Evolutionary conservation across 129 eudicot species (phyloP), one percentile per base, ranked within the genome.

Genomic region (Artemisia annua): DNA sequence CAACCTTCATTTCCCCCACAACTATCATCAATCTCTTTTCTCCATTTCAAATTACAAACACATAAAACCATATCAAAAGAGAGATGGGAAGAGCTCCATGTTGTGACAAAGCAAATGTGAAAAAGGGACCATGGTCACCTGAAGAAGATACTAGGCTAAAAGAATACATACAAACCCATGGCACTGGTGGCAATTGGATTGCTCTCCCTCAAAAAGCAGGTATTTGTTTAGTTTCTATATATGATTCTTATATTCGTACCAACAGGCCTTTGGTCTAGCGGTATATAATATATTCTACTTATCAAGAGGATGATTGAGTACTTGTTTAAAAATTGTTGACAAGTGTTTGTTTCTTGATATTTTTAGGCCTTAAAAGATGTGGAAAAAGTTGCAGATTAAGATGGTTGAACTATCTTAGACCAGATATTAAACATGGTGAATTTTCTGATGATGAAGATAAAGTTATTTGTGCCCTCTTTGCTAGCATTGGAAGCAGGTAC

Each of bases 401-500:
- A 76, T 92, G 98, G 98, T 82, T 92, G 11, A 92, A 92, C 64
- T 92, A 92, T 82, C 89, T 92, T 3, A 87, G 98, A 71, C 98
- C 98, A 13, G 87, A 93, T 56, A 87, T 93, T 14, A 93, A 89
- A 67, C 98, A 93, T 85, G 98, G 98, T 57, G 97, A 93, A 70
- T 93, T 93, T 67, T 73, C 97, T 30, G 97, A 93, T 71, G 95
- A 87, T 73, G 98, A 93, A 81, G 98, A 89, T 54, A 93, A 85
- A 72, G 75, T 89, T 48, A 93, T 93, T 3, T 93, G 96, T 87
- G 62, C 85, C 71, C 95, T 93, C 55, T 89, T 70, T 86, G 81
- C 86, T 56, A 84, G 80, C 89, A 93, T 93, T 74, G 98, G 98
- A 56, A 93, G 97, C 98, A 93, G 98, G 98, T 93, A 78, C 26